phyloP scores from a whole-genome alignment of 176 grass and related monocot genomes.

The Eleusine indica region DNA sequence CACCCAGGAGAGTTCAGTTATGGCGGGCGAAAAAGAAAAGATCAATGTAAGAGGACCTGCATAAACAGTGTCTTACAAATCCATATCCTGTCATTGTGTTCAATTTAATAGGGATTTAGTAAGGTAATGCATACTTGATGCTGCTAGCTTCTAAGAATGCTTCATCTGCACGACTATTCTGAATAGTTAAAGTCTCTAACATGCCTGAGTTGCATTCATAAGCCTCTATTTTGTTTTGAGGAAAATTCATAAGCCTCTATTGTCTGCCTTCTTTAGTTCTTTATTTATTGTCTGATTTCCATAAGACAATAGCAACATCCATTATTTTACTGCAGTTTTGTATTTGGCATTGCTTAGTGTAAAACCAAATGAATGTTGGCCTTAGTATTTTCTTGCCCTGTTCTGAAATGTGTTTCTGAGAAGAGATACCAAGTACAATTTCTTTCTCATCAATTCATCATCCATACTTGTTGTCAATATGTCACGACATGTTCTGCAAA shows the following conservation, averaged over 20 bases:
- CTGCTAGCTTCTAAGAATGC: background rate
- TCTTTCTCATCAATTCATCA: background rate
- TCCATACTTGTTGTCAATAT: background rate
- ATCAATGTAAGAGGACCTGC: background rate
- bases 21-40: no score
- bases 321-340: background rate
- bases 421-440: background rate
- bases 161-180: constrained; percentile 10
- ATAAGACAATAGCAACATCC: background rate
- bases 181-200: background rate
- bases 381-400: background rate
- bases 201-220: background rate
- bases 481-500: background rate
- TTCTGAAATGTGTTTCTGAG: constrained; percentile 16
- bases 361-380: background rate
- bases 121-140: background rate
- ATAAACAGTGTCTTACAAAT: background rate
- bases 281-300: background rate
- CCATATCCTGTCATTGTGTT: background rate
- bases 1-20: no score
- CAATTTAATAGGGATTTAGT: background rate
- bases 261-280: background rate
- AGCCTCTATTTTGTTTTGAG: background rate
- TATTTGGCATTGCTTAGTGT: background rate
- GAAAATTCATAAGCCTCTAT: no score